phyloP scores from a whole-genome alignment of 106 monocot species.

The Narthecium ossifragum region DNA sequence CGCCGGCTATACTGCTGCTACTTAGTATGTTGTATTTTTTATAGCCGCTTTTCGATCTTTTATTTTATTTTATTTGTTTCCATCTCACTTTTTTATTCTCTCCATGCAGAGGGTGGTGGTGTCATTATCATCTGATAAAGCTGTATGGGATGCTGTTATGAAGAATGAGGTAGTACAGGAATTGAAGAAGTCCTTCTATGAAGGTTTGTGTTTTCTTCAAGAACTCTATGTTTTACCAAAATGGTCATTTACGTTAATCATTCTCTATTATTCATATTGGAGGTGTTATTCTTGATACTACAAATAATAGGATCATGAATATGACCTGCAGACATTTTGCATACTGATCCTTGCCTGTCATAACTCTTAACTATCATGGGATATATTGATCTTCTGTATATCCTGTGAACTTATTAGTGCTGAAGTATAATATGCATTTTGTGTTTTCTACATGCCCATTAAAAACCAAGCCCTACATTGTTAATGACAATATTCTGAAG shows the following conservation, averaged over 20 bases:
- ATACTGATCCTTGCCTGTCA: too few species aligned
- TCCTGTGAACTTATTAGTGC: too few species aligned
- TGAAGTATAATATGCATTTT: too few species aligned
- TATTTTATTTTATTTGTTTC: not conserved
- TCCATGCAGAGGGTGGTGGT: conserved; percentile 55
- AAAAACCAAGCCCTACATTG: too few species aligned
- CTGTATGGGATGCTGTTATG: conserved; percentile 92
- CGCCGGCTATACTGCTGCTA: too few species aligned
- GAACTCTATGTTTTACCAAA: not conserved
- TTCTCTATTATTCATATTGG: not conserved
- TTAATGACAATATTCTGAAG: too few species aligned
- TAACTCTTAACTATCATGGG: too few species aligned
- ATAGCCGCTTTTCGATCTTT: not conserved
- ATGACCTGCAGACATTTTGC: too few species aligned
- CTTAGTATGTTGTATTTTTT: too few species aligned
- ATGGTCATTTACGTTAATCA: not conserved
- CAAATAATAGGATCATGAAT: too few species aligned
- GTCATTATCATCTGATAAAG: conserved; percentile 71
- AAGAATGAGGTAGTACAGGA: conserved; percentile 80
- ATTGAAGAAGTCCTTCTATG: conserved; percentile 39
- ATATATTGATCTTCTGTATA: too few species aligned
- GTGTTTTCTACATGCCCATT: too few species aligned
- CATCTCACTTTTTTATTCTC: not conserved
- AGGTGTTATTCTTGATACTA: not conserved
- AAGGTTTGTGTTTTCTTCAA: conserved; percentile 45